Base-by-base conservation (phyloP, 1,284 basidiomycete species). In the Macrocystidia cucumis region DNA sequence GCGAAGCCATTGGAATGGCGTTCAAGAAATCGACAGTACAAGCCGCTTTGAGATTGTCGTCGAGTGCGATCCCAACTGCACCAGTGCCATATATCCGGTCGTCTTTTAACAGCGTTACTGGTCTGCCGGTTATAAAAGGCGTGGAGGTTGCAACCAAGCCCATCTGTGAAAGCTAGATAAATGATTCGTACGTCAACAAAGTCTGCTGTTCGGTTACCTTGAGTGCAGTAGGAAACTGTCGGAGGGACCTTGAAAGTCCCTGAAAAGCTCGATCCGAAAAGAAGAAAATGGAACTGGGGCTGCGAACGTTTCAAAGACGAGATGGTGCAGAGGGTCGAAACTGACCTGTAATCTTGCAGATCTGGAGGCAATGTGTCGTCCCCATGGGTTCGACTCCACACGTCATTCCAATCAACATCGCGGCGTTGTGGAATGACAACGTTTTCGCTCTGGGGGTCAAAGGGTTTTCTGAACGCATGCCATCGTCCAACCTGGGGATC, bases 71-170 rank as follows among this genome's bases (percentile, higher is more conserved):
- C 0, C 88, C 89, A 2, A 93, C 73, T 0, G 85, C 80, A 4
- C 91, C 91, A 1, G 71, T 59, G 0, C 72, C 74, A 43, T 72
- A 57, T 14, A 88, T 69, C 2, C 65, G 50, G 19, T 63, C 60
- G 34, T 78, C 73, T 43, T 73, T 59, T 44, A 91, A 78, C 2
- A 93, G 60, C 0, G 90, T 92, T 32, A 83, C 75, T 1, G 84
- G 82, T 13, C 82, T 65, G 7, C 86, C 87, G 0, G 88, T 92
- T 13, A 90, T 64, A 54, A 93, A 93, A 0, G 90, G 89, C 0
- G 91, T 93, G 0, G 84, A 81, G 0, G 87, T 69, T 0, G 79
- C 81, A 9, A 85, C 55, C 13, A 91, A 64, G 9, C 87, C 87
- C 23, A 87, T 56, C 78, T 88, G n/a, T n/a, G 39, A 24, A 36